Percentiles rank a stretch among this genome's conserved stretches.
These are phyloP conservation scores for Phialemonium atrogriseum DNA, from an alignment of 2,329 filamentous ascomycete genomes.

Conservation along the genomic window DNA sequence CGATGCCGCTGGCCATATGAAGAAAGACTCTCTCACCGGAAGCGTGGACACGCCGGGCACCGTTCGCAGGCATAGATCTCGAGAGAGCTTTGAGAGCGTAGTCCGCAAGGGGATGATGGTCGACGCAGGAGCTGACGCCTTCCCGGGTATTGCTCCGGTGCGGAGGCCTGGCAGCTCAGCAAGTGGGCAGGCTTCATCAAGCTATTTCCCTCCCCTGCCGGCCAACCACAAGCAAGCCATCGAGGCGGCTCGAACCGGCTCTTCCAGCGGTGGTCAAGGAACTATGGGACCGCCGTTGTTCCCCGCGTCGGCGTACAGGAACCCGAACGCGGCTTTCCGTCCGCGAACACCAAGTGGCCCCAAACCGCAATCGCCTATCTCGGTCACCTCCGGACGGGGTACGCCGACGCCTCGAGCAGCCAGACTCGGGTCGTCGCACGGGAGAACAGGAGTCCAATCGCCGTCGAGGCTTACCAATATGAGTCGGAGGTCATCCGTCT, in stretches of 20 bases:
- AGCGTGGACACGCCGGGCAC: constrained; percentile 22
- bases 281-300: constrained; percentile 72
- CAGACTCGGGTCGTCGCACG: constrained; percentile 38
- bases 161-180: constrained; percentile 64
- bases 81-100: constrained; percentile 40
- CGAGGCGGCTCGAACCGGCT: constrained; percentile 61
- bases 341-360: constrained; percentile 54
- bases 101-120: constrained; percentile 27
- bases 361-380: constrained; percentile 35
- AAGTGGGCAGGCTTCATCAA: constrained; percentile 45
- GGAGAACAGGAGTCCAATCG: constrained; percentile 38
- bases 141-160: constrained; percentile 24
- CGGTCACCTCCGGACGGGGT: constrained; percentile 40
- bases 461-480: constrained; percentile 31
- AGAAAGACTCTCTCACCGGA: constrained; percentile 25
- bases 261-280: constrained; percentile 31
- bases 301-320: constrained; percentile 62
- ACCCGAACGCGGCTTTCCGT: constrained; percentile 32
- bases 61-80: constrained; percentile 30
- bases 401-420: constrained; percentile 48
- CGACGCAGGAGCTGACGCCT: constrained; percentile 25
- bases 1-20: constrained; percentile 20
- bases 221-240: constrained; percentile 77
- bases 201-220: constrained; percentile 63
- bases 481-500: constrained; percentile 74